phyloP scores from a whole-genome alignment of 176 grass and related monocot genomes.

The Avena eriantha region DNA sequence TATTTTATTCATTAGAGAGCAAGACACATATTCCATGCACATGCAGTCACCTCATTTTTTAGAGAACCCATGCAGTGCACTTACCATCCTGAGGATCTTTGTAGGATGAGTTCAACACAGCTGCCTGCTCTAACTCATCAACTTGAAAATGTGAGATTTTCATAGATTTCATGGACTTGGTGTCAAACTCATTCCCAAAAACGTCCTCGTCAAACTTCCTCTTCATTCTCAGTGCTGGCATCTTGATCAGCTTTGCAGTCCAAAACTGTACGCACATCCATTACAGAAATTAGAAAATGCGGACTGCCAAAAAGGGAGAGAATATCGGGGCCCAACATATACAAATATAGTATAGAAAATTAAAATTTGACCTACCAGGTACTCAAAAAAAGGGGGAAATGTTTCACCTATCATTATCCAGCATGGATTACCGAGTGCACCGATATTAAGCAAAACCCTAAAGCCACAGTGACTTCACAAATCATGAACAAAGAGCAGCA shows the following conservation, averaged over 20 bases:
- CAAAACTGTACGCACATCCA: conserved; percentile 21
- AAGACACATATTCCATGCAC: conserved; percentile 11
- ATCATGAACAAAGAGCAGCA: background rate
- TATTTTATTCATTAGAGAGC: conserved; percentile 1
- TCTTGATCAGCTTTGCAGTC: conserved; percentile 42
- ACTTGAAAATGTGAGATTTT: conserved; percentile 51
- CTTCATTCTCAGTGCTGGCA: conserved; percentile 79
- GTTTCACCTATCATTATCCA: background rate
- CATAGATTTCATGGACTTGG: conserved; percentile 42
- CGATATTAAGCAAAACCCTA: conserved; percentile 15
- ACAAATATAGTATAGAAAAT: background rate
- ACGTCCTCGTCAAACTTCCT: conserved; percentile 50
- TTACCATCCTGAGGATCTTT: conserved; percentile 56
- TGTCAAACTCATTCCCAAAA: conserved; percentile 44
- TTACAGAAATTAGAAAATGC: conserved; percentile 19
- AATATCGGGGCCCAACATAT: conserved; percentile 3
- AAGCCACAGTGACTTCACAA: background rate
- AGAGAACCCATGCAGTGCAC: conserved; percentile 28
- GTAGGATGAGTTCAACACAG: conserved; percentile 44
- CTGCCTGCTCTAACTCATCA: conserved; percentile 40
- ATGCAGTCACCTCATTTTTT: background rate
- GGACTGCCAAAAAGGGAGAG: background rate
- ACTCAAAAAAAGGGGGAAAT: background rate
- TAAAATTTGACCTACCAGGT: background rate
- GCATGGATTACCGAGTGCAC: background rate